These are phyloP conservation scores for Chenopodium formosanum DNA, from an alignment of 148 eudicot species.

Conservation along the genomic window DNA sequence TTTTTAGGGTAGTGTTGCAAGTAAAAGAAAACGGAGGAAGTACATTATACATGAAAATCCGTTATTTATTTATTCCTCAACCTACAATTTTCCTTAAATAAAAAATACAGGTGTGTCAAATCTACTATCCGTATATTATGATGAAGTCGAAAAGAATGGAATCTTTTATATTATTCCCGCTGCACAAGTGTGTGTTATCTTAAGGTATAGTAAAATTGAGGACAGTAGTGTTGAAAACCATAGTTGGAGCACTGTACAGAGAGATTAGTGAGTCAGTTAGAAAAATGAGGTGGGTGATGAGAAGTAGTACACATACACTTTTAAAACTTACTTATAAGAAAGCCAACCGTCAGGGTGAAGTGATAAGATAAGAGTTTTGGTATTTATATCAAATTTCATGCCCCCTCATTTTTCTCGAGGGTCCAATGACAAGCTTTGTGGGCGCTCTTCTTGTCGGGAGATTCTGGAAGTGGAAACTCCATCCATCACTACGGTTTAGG, in stretches of 20 bases:
- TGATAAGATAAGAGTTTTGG: not conserved
- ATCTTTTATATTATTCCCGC: not conserved
- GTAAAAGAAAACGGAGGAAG: too few relatives aligned
- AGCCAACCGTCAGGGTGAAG: not conserved
- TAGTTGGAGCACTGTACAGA: not conserved
- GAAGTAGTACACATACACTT: not conserved
- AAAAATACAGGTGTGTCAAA: too few relatives aligned
- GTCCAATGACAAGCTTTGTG: constrained; percentile 26
- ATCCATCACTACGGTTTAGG: not conserved
- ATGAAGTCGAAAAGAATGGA: too few relatives aligned
- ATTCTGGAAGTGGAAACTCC: not conserved
- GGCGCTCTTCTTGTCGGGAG: not conserved
- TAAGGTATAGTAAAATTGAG: not conserved
- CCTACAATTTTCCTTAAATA: too few relatives aligned
- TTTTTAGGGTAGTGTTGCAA: too few relatives aligned
- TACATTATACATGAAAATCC: too few relatives aligned
- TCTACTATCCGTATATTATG: too few relatives aligned
- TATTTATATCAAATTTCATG: constrained; percentile 14
- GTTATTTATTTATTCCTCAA: too few relatives aligned
- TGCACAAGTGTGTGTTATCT: too few relatives aligned
- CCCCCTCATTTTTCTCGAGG: constrained; percentile 9
- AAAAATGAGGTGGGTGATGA: not conserved
- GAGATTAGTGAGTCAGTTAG: too few relatives aligned
- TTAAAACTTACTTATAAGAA: not conserved
- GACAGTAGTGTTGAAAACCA: too few relatives aligned